Base-by-base conservation (phyloP, 139 green algal genomes). In the Volvox reticuliferus region DNA sequence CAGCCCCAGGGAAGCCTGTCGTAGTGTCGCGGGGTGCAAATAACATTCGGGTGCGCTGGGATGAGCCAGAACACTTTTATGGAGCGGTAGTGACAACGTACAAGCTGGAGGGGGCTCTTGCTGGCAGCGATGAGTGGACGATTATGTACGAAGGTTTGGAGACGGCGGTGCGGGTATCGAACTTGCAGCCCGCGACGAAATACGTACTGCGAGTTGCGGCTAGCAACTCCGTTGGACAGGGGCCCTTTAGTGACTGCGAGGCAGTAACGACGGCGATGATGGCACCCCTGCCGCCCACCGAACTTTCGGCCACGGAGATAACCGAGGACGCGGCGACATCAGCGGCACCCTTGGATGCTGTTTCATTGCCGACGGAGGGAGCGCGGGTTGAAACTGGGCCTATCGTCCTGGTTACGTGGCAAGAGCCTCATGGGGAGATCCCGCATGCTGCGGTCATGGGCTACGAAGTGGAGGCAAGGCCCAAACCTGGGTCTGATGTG, bases 131-230 rank as follows among this genome's bases (percentile, higher is more conserved):
- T 12, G 88, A 71, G 28, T 95, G 92, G 92, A 28, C 36, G 77
- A 67, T 80, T 36, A 87, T 89, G 6, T 96, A 93, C 68, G 32
- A 24, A 19, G 94, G 95, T 20, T 5, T 79, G 0, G 90, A 93
- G 2, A 86, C 86, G 28, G n/a, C 63, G 36, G 62, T 86, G 22
- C 88, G 68, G 20, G 79, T 95, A n/a, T 62, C 65, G 16, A 79
- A 78, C 18, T 91, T 97, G 88, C 67, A 81, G 87, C 82, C 94
- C 21, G 91, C 91, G 35, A 89, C 36, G 0, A 36, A 24, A 20
- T 96, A 97, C 91, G 35, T 63, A 33, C 65, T 97, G 22, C 93
- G 93, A 0, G 92, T 93, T 55, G 73, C 89, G 13, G 95, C 95
- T 6, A 44, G 26, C n/a, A 97, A 96, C 80, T 73, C 91, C 28